Base-by-base conservation (phyloP, 108 stramenopile genomes). In the Cyclotella baltica region DNA sequence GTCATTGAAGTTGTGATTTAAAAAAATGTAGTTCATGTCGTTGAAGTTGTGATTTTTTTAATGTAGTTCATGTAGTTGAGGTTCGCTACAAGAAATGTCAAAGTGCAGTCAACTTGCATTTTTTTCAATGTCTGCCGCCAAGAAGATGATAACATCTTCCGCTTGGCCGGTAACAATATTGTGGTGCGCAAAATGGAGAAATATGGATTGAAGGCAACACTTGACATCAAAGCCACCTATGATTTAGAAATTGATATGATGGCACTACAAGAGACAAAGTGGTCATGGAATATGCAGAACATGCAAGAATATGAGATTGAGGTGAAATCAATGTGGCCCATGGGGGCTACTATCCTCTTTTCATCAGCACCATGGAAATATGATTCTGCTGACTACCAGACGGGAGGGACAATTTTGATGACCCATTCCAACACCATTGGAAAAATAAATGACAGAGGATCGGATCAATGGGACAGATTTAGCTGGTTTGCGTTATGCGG, bases 401-500 rank as follows among this genome's bases (percentile, higher is more conserved):
- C 51, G 4, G 51, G 51, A 52, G 51, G 51, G 19, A 52, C 15
- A 8, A 8, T 52, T 16, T 4, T 52, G 19, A 11, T 22, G 10
- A 52, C 20, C 10, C 15, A 52, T 20, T 4, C 15, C 4, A 11
- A 22, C 4, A 52, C 15, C 4, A 19, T 22, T 20, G 51, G 51
- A 4, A 52, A 19, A 52, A 22, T 52, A n/a, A 19, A 19, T 19
- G 70, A 46, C 1, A 15, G 8, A 20, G 51, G 20, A 16, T 16
- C 20, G 4, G 63, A 73, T 34, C 59, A 37, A 29, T 66, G 37
- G 6, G 70, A 56, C 0, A n/a, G 70, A 0, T 71, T 59, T 29
- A 20, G 11, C n/a, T 71, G 57, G 56, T 25, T 58, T 0, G 20
- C 56, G 10, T 4, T 71, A 0, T 19, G 22, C 0, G 70, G 70